Evolutionary conservation across 306 rosid genomes (phyloP).

Genomic region (Sesbania bispinosa): DNA sequence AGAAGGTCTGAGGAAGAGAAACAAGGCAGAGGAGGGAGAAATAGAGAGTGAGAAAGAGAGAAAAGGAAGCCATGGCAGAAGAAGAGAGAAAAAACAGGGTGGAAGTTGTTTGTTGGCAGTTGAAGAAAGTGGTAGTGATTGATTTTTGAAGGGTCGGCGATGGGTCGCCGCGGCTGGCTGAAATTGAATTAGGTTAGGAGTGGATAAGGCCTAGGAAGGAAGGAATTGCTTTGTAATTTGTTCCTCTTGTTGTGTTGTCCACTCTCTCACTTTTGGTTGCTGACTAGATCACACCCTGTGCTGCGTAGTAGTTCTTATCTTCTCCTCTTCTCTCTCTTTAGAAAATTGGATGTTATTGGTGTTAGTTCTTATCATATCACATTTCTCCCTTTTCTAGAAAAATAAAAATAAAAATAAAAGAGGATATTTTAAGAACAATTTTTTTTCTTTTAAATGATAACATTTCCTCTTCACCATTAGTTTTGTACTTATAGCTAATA

Average conservation of each 20-base stretch:
- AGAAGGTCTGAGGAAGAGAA: too few relatives aligned
- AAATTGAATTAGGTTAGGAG: not conserved
- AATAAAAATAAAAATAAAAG: too few relatives aligned
- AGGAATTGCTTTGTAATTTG: not conserved
- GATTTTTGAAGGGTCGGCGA: not conserved
- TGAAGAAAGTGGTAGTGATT: not conserved
- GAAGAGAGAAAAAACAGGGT: not conserved
- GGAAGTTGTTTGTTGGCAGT: conserved; percentile 10
- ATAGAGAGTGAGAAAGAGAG: not conserved
- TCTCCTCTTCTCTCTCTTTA: not conserved
- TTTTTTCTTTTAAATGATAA: too few relatives aligned
- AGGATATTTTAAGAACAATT: too few relatives aligned
- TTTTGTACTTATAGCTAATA: too few relatives aligned
- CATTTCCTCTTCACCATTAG: too few relatives aligned
- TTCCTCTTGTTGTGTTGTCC: not conserved
- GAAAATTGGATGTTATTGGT: too few relatives aligned
- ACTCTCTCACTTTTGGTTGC: not conserved
- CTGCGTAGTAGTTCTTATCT: conserved; percentile 33
- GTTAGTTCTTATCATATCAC: too few relatives aligned
- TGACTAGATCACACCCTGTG: conserved; percentile 33
- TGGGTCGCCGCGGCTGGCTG: conserved; percentile 35
- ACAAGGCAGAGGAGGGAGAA: not conserved
- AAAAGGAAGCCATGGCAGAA: conserved; percentile 16
- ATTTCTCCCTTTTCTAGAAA: too few relatives aligned
- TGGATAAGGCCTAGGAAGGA: not conserved